These are phyloP conservation scores for Coemansia sp. DNA, from an alignment of 192 early-diverging fungal genomes.

Conservation along the genomic window DNA sequence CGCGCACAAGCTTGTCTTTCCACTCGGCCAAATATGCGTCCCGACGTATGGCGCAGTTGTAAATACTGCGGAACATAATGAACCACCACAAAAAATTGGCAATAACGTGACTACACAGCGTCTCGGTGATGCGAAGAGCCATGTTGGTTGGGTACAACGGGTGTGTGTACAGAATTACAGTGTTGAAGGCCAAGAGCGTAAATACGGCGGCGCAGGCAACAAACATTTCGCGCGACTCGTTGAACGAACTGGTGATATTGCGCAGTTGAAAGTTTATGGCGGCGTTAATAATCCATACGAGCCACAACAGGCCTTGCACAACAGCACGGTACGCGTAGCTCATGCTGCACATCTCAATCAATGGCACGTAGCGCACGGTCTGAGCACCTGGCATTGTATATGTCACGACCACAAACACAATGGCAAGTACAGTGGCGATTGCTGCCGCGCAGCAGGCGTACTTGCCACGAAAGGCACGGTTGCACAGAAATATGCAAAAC, in stretches of 20 bases:
- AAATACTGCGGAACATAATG: constrained; percentile 50
- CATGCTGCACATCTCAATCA: constrained; percentile 46
- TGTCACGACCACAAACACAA: constrained; percentile 32
- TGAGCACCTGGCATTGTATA: constrained; percentile 27
- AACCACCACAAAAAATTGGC: constrained; percentile 53
- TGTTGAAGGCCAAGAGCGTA: constrained; percentile 42
- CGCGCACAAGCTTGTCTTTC: constrained; percentile 46
- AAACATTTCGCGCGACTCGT: constrained; percentile 45
- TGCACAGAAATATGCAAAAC: constrained; percentile 45
- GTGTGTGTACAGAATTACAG: constrained; percentile 36
- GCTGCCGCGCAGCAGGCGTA: constrained; percentile 21
- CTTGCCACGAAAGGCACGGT: constrained; percentile 37
- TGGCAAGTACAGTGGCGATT: constrained; percentile 8
- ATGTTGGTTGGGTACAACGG: constrained; percentile 33
- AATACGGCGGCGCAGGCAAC: constrained; percentile 43
- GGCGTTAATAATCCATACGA: constrained; percentile 40
- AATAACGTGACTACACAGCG: constrained; percentile 27
- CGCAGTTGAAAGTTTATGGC: constrained; percentile 41
- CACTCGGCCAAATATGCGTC: constrained; percentile 32
- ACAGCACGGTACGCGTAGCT: constrained; percentile 41
- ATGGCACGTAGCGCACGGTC: constrained; percentile 31
- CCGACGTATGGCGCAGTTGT: constrained; percentile 38
- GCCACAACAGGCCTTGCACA: constrained; percentile 42
- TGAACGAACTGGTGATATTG: constrained; percentile 53
- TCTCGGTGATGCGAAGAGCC: constrained; percentile 23